Base-by-base conservation (phyloP, 345 rosid species). In the Murraya paniculata region DNA sequence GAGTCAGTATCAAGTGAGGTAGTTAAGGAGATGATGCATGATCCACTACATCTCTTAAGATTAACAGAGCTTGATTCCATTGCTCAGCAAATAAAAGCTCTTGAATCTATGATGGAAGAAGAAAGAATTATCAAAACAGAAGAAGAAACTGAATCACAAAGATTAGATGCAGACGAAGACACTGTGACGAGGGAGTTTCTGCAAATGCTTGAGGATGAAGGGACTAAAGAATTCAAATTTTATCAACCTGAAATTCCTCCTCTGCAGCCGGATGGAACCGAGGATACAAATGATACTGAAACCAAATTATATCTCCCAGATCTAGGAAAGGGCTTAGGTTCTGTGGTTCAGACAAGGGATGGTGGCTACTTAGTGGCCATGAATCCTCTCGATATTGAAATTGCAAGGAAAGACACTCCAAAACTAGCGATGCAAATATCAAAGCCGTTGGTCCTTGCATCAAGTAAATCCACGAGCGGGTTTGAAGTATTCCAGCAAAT, bases 371-470 rank as follows among this genome's bases (percentile, higher is more conserved):
- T 95, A 58, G 99, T 86, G 18, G 91, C 99, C 58, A 87, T 89
- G 90, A 95, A 93, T 81, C 99, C 99, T 31, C 86, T 90, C n/a
- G 89, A 88, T 66, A 76, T 85, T 2, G 64, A 65, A 65, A 93
- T 93, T 77, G 78, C 80, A 35, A 89, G 89, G 83, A 95, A 88
- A 79, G 99, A 93, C 67, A 79, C 89, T 60, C 99, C 98, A 33
- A 95, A 91, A 73, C 81, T 95, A 64, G 99, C 97, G 11, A 90
- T 93, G 98, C 99, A 95, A 86, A 75, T 95, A 68, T 92, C 99
- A 5, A 95, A 89, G 82, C 94, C 95, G 62, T 50, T 93, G 81
- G 89, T 92, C 53, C 84, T 92, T 71, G 85, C 84, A 56, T 56
- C 80, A 14, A 55, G 81, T 14, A 66, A 79, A 65, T 78, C 86